Conservation (phyloP, 306 rosid species). For the Quercus rubra region DNA sequence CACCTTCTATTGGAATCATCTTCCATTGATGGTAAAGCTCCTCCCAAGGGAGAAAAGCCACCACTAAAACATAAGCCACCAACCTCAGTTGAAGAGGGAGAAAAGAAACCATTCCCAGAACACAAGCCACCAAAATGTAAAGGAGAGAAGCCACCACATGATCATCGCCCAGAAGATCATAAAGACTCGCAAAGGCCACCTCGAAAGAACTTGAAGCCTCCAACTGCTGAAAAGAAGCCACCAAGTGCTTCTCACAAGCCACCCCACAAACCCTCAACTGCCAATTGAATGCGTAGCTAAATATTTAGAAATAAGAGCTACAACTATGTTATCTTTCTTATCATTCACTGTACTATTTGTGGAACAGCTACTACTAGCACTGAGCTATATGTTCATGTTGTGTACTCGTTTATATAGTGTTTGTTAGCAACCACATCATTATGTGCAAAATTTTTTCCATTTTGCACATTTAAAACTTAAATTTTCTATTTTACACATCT, state of each 20-base stretch:
- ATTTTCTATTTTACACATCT: too few relatives aligned
- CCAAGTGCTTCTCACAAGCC: background rate
- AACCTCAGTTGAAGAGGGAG: background rate
- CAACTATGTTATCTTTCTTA: background rate
- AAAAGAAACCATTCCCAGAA: background rate
- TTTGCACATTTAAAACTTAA: too few relatives aligned
- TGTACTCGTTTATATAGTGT: background rate
- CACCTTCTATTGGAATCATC: background rate
- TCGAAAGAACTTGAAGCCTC: background rate
- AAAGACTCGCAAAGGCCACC: background rate
- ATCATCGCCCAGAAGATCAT: background rate
- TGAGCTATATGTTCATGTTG: background rate
- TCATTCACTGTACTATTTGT: background rate
- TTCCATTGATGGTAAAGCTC: background rate
- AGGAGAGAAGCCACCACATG: slow-evolving; percentile 1
- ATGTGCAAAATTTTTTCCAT: too few relatives aligned
- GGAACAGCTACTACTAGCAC: background rate
- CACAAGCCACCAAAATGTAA: background rate
- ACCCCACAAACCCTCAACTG: background rate
- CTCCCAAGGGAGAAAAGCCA: background rate
- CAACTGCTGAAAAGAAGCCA: background rate
- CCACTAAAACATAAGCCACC: slow-evolving; percentile 5
- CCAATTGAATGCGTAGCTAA: background rate
- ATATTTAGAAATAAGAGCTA: background rate
- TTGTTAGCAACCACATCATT: too few relatives aligned